phyloP scores from a whole-genome alignment of 1,139 yeast genomes.

The Pneumocystis sp. region DNA sequence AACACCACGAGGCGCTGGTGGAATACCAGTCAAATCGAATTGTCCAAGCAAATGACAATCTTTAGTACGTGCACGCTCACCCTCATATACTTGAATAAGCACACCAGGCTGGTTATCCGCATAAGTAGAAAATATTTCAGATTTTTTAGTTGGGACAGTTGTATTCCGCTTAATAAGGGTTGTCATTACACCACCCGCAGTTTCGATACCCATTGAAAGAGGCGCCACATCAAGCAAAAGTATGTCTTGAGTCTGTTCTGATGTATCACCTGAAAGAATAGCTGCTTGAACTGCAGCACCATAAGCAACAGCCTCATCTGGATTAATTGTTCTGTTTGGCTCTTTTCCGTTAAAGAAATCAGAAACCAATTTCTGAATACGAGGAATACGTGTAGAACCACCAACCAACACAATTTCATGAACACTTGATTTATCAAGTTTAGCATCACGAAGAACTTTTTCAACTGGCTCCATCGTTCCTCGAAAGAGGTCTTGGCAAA shows the following conservation, averaged over 20 bases:
- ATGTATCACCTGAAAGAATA: conserved; percentile 76
- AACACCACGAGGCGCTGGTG: conserved; percentile 94
- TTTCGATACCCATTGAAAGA: conserved; percentile 79
- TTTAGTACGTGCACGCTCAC: conserved; percentile 86
- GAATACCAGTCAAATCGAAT: conserved; percentile 82
- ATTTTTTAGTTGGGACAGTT: conserved; percentile 84
- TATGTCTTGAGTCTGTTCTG: conserved; percentile 68
- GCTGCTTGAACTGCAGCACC: conserved; percentile 98
- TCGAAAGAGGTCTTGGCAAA: conserved; percentile 73
- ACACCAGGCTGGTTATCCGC: conserved; percentile 93
- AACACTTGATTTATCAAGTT: conserved; percentile 61
- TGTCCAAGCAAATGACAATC: conserved; percentile 90
- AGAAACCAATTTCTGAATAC: conserved; percentile 72
- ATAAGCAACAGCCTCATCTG: conserved; percentile 96
- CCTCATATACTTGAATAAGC: conserved; percentile 81
- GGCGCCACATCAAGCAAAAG: conserved; percentile 81
- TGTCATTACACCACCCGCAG: conserved; percentile 92
- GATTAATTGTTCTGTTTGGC: conserved; percentile 76
- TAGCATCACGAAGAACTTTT: conserved; percentile 71
- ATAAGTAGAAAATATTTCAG: conserved; percentile 80
- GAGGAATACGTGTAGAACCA: conserved; percentile 91
- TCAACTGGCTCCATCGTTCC: conserved; percentile 75
- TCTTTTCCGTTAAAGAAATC: conserved; percentile 85
- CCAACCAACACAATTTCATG: conserved; percentile 81
- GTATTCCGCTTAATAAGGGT: conserved; percentile 85